These are phyloP conservation scores for Fusarium solani-melongenae DNA, from an alignment of 2,329 filamentous ascomycete genomes.

Conservation along the genomic window DNA sequence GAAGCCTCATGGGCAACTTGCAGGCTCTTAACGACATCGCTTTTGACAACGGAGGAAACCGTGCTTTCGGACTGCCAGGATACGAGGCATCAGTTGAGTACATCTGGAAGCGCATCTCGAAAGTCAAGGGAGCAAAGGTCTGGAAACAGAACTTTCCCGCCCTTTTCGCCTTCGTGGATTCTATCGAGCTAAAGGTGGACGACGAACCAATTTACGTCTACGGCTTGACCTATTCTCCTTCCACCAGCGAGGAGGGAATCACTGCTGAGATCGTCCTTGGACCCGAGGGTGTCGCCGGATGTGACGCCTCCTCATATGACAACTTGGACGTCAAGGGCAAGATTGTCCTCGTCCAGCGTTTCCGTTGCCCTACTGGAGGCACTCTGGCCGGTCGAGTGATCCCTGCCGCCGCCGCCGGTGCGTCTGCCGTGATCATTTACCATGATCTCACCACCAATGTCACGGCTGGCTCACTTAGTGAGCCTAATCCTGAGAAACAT, in stretches of 20 bases:
- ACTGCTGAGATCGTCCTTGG: slow-evolving; percentile 35
- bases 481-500: slow-evolving; percentile 31
- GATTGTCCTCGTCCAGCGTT: slow-evolving; percentile 40
- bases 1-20: slow-evolving; percentile 26
- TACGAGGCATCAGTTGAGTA: slow-evolving; percentile 62
- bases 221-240: slow-evolving; percentile 36
- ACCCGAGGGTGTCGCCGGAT: slow-evolving; percentile 37
- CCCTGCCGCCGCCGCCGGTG: slow-evolving; percentile 33
- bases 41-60: slow-evolving; percentile 59
- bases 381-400: slow-evolving; percentile 36
- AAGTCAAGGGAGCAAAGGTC: slow-evolving; percentile 49
- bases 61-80: slow-evolving; percentile 63
- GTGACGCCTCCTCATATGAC: slow-evolving; percentile 31
- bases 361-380: slow-evolving; percentile 38
- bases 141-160: slow-evolving; percentile 63
- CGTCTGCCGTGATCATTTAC: slow-evolving; percentile 34
- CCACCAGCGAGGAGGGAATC: slow-evolving; percentile 29
- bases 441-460: slow-evolving; percentile 34
- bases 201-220: slow-evolving; percentile 30
- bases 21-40: slow-evolving; percentile 34
- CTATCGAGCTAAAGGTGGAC: slow-evolving; percentile 48
- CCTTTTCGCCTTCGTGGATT: slow-evolving; percentile 57
- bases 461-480: slow-evolving; percentile 26
- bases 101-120: slow-evolving; percentile 57
- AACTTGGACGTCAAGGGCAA: slow-evolving; percentile 39